Percentiles rank a stretch among this genome's conserved stretches.
Conservation (phyloP, 805 yeast species). For the Wilhelminamyces savonicus region DNA sequence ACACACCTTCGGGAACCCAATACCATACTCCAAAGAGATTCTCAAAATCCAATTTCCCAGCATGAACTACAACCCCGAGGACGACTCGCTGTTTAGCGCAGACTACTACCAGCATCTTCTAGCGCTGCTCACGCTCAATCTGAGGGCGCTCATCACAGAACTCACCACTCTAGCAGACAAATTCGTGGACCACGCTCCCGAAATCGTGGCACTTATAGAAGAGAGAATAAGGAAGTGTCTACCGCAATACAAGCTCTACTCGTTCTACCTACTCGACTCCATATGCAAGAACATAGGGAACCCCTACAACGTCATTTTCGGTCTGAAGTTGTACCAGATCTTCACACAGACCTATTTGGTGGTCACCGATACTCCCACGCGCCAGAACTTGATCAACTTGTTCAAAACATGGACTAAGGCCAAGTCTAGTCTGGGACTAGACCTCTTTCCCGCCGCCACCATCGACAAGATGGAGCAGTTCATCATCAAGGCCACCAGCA, state of each 20-base stretch:
- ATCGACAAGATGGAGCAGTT: slow-evolving; percentile 30
- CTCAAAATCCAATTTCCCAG: too few relatives aligned
- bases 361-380: slow-evolving; percentile 32
- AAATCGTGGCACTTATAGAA: slow-evolving; percentile 28
- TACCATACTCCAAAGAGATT: too few relatives aligned
- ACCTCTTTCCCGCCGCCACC: slow-evolving; percentile 24
- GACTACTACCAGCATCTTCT: slow-evolving; percentile 26
- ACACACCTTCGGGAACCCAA: too few relatives aligned
- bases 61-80: background rate
- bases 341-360: slow-evolving; percentile 35
- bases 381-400: slow-evolving; percentile 33
- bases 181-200: slow-evolving; percentile 23
- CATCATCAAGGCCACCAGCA: slow-evolving; percentile 32
- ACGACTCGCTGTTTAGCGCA: slow-evolving; percentile 17
- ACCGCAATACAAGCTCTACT: slow-evolving; percentile 28
- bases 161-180: slow-evolving; percentile 33
- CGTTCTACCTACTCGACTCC: slow-evolving; percentile 35
- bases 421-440: slow-evolving; percentile 26
- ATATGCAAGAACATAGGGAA: slow-evolving; percentile 38
- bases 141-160: slow-evolving; percentile 32
- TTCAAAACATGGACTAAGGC: slow-evolving; percentile 36
- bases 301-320: slow-evolving; percentile 36
- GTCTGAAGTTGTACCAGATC: slow-evolving; percentile 23
- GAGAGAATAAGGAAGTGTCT: slow-evolving; percentile 28
- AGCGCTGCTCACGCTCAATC: slow-evolving; percentile 28